Evolutionary conservation across 2,329 filamentous ascomycete species (phyloP).

Genomic region (Paecilomyces formosus): DNA sequence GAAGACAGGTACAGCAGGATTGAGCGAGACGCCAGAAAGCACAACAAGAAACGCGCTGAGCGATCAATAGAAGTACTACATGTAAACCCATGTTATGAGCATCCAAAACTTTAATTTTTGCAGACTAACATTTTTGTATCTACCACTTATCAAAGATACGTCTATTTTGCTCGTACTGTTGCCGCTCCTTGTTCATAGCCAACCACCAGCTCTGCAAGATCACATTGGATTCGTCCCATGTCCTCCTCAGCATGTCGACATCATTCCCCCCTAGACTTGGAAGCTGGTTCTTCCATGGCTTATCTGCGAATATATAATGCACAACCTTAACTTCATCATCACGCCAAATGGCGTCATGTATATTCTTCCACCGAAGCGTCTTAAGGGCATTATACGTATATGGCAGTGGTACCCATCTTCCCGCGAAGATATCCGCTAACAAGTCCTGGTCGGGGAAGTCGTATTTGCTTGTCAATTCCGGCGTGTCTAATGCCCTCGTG

Average conservation of each 20-base stretch:
- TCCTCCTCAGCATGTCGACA: background rate
- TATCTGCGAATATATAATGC: slow-evolving; percentile 50
- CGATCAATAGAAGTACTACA: too few relatives aligned
- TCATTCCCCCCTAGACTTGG: background rate
- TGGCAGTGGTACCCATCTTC: background rate
- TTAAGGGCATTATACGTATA: background rate
- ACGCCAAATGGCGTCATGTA: slow-evolving; percentile 42
- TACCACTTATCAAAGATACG: too few relatives aligned
- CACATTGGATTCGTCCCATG: background rate
- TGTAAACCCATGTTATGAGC: too few relatives aligned
- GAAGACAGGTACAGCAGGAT: too few relatives aligned
- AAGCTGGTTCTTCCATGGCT: slow-evolving; percentile 46
- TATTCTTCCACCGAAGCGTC: background rate
- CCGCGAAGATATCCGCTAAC: background rate
- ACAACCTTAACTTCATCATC: slow-evolving; percentile 51
- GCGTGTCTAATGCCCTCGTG: background rate
- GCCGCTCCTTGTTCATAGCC: background rate
- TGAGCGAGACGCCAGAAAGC: too few relatives aligned
- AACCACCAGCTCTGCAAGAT: background rate
- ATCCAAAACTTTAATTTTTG: too few relatives aligned
- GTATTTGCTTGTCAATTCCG: background rate
- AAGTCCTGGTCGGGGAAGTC: background rate
- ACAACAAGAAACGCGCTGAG: too few relatives aligned
- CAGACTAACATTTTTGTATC: too few relatives aligned
- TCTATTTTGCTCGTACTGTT: too few relatives aligned